phyloP scores from a whole-genome alignment of 2,329 filamentous ascomycete species.

The Fusarium anguioides region DNA sequence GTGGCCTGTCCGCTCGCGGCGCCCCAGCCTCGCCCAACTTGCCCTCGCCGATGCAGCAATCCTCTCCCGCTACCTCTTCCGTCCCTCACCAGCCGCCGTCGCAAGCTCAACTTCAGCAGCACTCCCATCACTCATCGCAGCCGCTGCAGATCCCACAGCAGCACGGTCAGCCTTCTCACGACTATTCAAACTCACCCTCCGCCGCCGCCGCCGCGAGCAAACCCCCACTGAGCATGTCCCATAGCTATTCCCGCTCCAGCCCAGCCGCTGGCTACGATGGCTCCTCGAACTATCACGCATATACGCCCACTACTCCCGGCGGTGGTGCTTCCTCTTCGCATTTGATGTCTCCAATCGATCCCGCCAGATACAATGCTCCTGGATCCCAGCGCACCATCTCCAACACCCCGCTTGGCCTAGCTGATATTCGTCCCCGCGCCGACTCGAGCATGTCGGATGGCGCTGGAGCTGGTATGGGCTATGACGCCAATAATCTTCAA shows the following conservation, averaged over 20 bases:
- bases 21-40: conserved; percentile 54
- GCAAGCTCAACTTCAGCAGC: conserved; percentile 48
- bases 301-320: conserved; percentile 73
- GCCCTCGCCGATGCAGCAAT: conserved; percentile 59
- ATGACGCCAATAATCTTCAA: conserved; percentile 73
- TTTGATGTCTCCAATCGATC: conserved; percentile 69
- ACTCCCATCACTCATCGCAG: conserved; percentile 48
- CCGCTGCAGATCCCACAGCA: conserved; percentile 51
- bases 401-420: conserved; percentile 89
- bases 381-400: conserved; percentile 72
- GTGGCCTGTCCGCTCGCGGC: conserved; percentile 51
- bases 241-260: conserved; percentile 87
- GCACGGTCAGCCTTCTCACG: conserved; percentile 70
- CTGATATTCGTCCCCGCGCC: conserved; percentile 88
- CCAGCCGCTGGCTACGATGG: conserved; percentile 72
- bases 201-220: conserved; percentile 66
- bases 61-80: conserved; percentile 49
- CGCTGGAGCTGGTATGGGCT: conserved; percentile 68
- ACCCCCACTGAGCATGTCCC: conserved; percentile 72
- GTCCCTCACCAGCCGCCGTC: conserved; percentile 51
- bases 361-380: conserved; percentile 65
- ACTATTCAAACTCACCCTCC: conserved; percentile 31
- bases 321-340: conserved; percentile 67
- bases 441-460: conserved; percentile 84
- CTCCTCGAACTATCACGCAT: conserved; percentile 64